Evolutionary conservation across 2,329 filamentous ascomycete genomes (phyloP), one percentile per base, ranked within the genome.

Genomic region (Rasamsonia emersonii): DNA sequence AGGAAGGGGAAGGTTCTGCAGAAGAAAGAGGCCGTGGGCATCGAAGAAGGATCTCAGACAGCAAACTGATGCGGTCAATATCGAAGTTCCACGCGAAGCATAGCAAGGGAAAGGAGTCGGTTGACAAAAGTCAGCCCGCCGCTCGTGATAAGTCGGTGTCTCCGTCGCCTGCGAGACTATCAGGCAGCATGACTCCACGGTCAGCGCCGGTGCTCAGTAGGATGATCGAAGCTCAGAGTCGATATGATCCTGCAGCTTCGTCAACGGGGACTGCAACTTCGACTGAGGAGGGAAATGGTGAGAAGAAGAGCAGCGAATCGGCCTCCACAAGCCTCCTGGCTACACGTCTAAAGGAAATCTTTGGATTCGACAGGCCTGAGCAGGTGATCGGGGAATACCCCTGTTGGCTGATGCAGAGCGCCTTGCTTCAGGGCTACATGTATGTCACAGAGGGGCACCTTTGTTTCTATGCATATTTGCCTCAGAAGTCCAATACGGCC

Each of bases 391-490:
- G 56, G 76, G 89, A 96, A 64, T 95, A 93, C 54, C 83, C 86
- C 6, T 96, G 89, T 61, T 95, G 86, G 79, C 65, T 96, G 23
- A 64, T 96, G 19, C 86, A 95, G 55, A 94, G 82, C 51, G 86
- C 94, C 26, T 67, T 96, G 18, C 71, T 96, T 6, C 86, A 95
- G 53, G 91, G 91, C 4, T 95, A 91, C 55, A 80, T 98, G 72
- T 96, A 96, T 61, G 84, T 98, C 50, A 96, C 91, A 0, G 71
- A 82, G 39, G 82, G 80, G 46, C 91, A 98, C 54, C 82, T 96
- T 39, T 95, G 88, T 61, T 98, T 96, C 57, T 96, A 95, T 54
- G 86, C 91, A 23, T 95, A 95, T 54, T 71, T 96, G n/a, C 86
- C 86, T 5, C 93, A 88, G 67, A 94, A 91, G 68, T 77, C 82